Evolutionary conservation across 352 stramenopile genomes (phyloP).

Genomic region (Pythium chondricola): DNA sequence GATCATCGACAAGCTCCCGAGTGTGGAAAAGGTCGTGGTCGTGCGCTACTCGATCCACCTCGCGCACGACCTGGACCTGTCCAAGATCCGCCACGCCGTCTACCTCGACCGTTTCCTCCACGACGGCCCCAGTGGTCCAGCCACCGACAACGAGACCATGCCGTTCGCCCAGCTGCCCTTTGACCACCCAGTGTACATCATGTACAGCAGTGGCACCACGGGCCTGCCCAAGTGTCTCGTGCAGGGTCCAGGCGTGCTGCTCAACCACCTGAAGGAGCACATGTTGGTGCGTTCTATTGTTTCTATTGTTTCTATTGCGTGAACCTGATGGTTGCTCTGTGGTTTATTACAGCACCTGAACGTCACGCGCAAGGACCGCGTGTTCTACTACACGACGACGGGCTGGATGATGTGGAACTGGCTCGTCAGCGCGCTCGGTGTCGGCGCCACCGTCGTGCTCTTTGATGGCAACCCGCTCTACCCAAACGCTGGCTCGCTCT

Average conservation of each 20-base stretch:
- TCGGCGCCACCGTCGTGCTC: conserved; percentile 67
- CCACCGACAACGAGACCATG: conserved; percentile 26
- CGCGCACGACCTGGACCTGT: conserved; percentile 54
- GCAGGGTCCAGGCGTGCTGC: conserved; percentile 62
- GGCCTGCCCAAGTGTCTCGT: conserved; percentile 85
- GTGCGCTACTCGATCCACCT: conserved; percentile 53
- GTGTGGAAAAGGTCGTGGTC: conserved; percentile 53
- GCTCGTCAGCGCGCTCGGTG: conserved; percentile 62
- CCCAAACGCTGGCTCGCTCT: conserved; percentile 40
- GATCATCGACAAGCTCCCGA: conserved; percentile 58
- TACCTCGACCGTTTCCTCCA: conserved; percentile 55
- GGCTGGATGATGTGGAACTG: conserved; percentile 91
- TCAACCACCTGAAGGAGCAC: conserved; percentile 82
- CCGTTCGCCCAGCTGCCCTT: conserved; percentile 72
- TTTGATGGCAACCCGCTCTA: conserved; percentile 78
- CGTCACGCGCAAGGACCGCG: conserved; percentile 48
- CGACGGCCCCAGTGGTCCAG: conserved; percentile 8
- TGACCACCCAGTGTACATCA: conserved; percentile 83
- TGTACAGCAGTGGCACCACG: conserved; percentile 86
- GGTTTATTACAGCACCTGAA: conserved; percentile 45
- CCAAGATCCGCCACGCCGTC: conserved; percentile 39
- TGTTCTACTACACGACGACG: conserved; percentile 82
- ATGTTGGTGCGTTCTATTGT: conserved; percentile 39
- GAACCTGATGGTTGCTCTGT: not conserved
- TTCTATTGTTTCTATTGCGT: not conserved